These are phyloP conservation scores for Hymenoscyphus salicellus DNA, from an alignment of 2,329 filamentous ascomycete genomes.

Conservation along the genomic window DNA sequence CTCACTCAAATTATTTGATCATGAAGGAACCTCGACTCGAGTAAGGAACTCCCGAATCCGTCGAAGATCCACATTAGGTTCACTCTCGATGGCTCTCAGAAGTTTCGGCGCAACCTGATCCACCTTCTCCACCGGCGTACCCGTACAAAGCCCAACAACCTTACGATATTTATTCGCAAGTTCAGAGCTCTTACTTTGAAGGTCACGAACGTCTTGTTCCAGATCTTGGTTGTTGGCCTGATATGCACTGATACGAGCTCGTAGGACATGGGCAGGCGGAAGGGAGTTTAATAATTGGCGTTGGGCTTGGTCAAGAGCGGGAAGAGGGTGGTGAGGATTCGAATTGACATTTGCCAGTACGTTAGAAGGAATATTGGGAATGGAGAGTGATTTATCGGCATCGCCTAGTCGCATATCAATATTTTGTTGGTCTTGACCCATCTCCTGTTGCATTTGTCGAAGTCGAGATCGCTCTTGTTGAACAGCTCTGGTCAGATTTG, in stretches of 20 bases:
- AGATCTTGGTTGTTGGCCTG: slow-evolving; percentile 65
- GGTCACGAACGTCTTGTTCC: slow-evolving; percentile 61
- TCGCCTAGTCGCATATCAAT: slow-evolving; percentile 46
- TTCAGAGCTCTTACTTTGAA: slow-evolving; percentile 78
- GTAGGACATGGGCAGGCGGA: slow-evolving; percentile 59
- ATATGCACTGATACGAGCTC: slow-evolving; percentile 68
- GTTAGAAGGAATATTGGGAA: slow-evolving; percentile 27
- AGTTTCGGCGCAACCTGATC: slow-evolving; percentile 77
- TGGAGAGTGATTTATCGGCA: slow-evolving; percentile 33
- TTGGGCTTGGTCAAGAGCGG: slow-evolving; percentile 41
- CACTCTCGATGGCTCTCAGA: slow-evolving; percentile 85
- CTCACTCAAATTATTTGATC: neutral
- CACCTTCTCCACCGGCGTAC: slow-evolving; percentile 69
- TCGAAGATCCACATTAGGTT: slow-evolving; percentile 72
- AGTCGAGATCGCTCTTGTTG: slow-evolving; percentile 64
- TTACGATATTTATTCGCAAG: slow-evolving; percentile 84
- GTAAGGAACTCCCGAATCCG: slow-evolving; percentile 76
- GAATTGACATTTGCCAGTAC: slow-evolving; percentile 30
- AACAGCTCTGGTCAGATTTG: slow-evolving; percentile 72
- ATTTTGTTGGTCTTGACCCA: slow-evolving; percentile 52
- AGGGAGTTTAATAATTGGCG: slow-evolving; percentile 43
- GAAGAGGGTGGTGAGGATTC: slow-evolving; percentile 40
- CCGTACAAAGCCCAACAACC: slow-evolving; percentile 83
- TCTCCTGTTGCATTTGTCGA: slow-evolving; percentile 45
- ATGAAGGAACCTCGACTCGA: slow-evolving; percentile 53